Evolutionary conservation across 352 stramenopile genomes (phyloP), one percentile per base, ranked within the genome.

Genomic region (Globisporangium canariense): DNA sequence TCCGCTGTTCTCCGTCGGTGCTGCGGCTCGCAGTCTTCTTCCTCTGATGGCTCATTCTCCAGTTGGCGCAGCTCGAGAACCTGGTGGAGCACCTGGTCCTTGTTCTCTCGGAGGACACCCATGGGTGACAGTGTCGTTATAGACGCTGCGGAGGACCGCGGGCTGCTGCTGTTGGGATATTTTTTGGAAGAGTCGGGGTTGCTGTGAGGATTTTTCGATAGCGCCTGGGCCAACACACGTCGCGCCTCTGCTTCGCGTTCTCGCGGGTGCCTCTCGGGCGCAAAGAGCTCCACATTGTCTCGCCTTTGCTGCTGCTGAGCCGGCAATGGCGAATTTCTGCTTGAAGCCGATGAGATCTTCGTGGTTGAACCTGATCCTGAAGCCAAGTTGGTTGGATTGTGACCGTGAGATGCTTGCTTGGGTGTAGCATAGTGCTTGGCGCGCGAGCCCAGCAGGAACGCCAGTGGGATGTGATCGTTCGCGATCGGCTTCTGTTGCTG

Each of bases 391-490:
- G 4, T 8, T 3, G 10, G 41, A 8, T 28, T 28, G 38, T 16
- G 25, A 18, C 9, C 32, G 43, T 22, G n/a, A 34, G 49, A 4
- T 16, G 43, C 34, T 25, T 43, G 28, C 7, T 43, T 60, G 8
- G 28, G 34, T 0, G 73, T 56, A 61, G 71, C 58, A 61, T 89
- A 91, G 20, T 73, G 56, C 50, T 70, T 81, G 13, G 68, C 74
- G 2, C 74, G 73, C 30, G 69, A 57, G 2, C 83, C 83, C 4
- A 90, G 81, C 16, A 92, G 71, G 63, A 92, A 92, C 40, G 78
- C 68, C 16, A 92, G 71, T 38, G 83, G 83, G 5, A 92, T 76
- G 66, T 92, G 66, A 41, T 86, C 78, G 34, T 82, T 75, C 57
- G 52, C 57, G 41, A 73, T 79, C 69, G 46, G 63, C 52, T 18